These are phyloP conservation scores for Geotrichum bryndzae DNA, from an alignment of 1,139 yeast species.

Conservation along the genomic window DNA sequence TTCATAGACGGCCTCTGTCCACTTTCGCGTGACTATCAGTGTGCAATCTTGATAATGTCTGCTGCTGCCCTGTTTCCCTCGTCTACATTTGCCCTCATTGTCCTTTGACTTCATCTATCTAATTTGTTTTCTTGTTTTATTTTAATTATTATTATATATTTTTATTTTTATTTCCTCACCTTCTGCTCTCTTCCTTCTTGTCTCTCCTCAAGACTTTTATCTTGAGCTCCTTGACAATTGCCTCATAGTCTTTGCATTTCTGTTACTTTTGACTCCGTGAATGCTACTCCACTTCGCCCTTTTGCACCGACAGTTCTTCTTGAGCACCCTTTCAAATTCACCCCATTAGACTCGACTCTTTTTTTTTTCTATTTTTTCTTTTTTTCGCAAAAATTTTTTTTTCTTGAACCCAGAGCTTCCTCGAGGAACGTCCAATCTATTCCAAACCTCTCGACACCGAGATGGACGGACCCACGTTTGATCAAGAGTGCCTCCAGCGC, in stretches of 20 bases:
- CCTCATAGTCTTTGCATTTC: neutral
- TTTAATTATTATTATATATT: neutral
- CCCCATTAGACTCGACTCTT: neutral
- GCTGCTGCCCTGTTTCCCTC: neutral
- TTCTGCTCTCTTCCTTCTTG: neutral
- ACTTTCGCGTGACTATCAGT: neutral
- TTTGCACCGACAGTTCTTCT: neutral
- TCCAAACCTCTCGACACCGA: neutral
- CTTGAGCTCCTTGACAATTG: neutral
- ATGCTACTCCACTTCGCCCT: neutral
- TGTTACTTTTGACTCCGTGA: neutral
- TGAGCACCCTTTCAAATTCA: neutral
- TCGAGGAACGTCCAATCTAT: neutral
- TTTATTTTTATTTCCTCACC: neutral
- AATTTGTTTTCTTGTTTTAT: neutral
- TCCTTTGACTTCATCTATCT: neutral
- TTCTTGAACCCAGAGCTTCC: neutral
- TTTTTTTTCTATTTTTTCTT: neutral
- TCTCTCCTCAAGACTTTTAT: neutral
- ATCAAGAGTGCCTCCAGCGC: conserved; percentile 13
- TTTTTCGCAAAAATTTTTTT: neutral
- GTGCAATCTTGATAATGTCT: neutral
- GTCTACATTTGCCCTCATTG: neutral
- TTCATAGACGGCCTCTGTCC: neutral
- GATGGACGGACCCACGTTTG: neutral